Evolutionary conservation across 768 basidiomycete genomes (phyloP).

Genomic region (Tulasnella sp.): DNA sequence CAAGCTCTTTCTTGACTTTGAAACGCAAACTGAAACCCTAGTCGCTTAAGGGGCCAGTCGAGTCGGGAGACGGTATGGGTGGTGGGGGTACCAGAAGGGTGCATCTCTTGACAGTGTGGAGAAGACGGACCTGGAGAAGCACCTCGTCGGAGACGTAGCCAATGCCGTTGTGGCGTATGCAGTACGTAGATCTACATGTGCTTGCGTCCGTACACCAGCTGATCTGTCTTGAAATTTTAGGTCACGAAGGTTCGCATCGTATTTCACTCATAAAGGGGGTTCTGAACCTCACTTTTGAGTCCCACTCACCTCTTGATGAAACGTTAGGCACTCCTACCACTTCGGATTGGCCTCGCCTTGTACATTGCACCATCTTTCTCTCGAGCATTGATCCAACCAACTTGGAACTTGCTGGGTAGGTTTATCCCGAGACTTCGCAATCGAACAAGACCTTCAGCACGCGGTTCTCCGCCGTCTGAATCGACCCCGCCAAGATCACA

Average conservation of each 20-base stretch:
- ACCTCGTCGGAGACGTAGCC: constrained; percentile 62
- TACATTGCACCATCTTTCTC: constrained; percentile 68
- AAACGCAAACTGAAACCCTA: too few relatives aligned
- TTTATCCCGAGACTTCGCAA: too few relatives aligned
- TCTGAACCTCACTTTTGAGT: neutral
- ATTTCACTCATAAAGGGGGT: neutral
- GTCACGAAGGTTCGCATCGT: constrained; percentile 9
- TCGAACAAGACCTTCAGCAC: too few relatives aligned
- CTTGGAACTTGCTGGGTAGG: too few relatives aligned
- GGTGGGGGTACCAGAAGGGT: constrained; percentile 65
- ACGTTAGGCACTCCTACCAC: constrained; percentile 65
- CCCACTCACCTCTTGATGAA: constrained; percentile 24
- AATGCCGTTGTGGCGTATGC: constrained; percentile 78
- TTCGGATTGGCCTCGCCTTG: constrained; percentile 59
- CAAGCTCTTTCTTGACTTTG: too few relatives aligned
- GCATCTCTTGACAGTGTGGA: constrained; percentile 1
- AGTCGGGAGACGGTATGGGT: constrained; percentile 65
- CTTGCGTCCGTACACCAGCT: neutral
- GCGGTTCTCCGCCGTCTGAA: too few relatives aligned
- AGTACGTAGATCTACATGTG: constrained; percentile 41
- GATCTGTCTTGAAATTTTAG: neutral
- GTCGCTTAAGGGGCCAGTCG: constrained; percentile 59
- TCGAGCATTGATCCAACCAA: constrained; percentile 50
- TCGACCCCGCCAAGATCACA: too few relatives aligned
- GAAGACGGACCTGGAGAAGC: constrained; percentile 25